phyloP scores from a whole-genome alignment of 2,329 filamentous ascomycete species.

The Ophiostoma sp. region DNA sequence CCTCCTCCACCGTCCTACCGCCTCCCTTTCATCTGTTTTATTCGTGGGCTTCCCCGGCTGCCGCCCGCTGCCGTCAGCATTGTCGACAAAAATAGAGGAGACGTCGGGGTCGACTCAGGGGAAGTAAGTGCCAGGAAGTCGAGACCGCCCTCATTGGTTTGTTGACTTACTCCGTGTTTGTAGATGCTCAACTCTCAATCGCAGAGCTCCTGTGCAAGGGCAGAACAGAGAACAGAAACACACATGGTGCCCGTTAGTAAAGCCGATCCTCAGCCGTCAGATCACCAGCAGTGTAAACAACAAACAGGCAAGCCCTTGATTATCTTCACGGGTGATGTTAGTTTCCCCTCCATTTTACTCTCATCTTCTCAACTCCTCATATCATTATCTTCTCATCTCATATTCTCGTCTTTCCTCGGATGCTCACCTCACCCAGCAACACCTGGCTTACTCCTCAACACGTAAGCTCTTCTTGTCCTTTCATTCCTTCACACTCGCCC shows the following conservation, averaged over 20 bases:
- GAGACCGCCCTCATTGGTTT: not conserved
- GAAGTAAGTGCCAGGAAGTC: not conserved
- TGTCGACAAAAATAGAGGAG: slow-evolving; percentile 17
- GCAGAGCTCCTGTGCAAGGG: not conserved
- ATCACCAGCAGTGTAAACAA: not conserved
- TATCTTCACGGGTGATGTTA: too few relatives aligned
- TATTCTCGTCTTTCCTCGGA: not conserved
- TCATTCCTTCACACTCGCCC: not conserved
- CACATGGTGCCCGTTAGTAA: not conserved
- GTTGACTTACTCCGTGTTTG: not conserved
- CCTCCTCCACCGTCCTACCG: not conserved
- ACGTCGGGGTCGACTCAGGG: not conserved
- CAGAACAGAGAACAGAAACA: not conserved
- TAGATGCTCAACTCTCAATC: not conserved
- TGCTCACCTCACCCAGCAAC: not conserved
- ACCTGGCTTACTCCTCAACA: slow-evolving; percentile 15
- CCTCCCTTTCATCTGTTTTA: slow-evolving; percentile 14
- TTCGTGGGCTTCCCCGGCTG: not conserved
- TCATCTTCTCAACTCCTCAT: not conserved
- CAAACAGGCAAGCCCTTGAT: not conserved
- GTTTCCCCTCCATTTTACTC: not conserved
- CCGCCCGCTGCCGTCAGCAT: slow-evolving; percentile 5
- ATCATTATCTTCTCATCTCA: not conserved
- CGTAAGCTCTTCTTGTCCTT: not conserved
- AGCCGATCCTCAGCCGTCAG: not conserved